Percentiles rank a stretch among this genome's conserved stretches.
phyloP scores from a whole-genome alignment of 371 early-diverging fungal species.

The Mucor irregularis region DNA sequence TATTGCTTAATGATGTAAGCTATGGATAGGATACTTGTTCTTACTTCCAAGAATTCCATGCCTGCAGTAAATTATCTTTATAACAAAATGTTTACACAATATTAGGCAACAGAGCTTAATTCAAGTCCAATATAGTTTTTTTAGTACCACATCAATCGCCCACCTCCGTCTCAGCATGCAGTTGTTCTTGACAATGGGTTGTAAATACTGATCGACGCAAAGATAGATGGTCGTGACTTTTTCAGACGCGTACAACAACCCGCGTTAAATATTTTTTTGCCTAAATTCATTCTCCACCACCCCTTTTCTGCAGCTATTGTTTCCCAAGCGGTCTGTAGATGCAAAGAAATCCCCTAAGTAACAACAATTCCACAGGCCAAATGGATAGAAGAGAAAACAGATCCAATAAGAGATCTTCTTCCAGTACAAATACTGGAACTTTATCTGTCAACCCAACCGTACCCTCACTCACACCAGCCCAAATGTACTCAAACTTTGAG shows the following conservation, averaged over 20 bases:
- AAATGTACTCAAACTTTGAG: slow-evolving; percentile 75
- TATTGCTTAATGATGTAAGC: no score
- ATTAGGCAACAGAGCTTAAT: no score
- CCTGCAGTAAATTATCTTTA: no score
- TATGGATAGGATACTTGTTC: no score
- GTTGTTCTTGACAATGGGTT: no score
- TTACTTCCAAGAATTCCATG: no score
- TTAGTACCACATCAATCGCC: no score
- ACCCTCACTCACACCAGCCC: slow-evolving; percentile 40
- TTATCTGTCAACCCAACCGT: slow-evolving; percentile 6
- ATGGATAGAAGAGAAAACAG: neutral
- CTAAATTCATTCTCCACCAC: neutral
- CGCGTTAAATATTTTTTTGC: neutral
- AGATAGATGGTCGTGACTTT: neutral
- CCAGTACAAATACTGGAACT: neutral
- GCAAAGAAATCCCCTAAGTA: slow-evolving; percentile 3
- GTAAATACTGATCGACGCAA: no score
- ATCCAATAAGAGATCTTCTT: neutral
- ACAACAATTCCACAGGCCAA: neutral
- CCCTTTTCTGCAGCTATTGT: neutral
- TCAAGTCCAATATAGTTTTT: no score
- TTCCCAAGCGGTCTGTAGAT: neutral
- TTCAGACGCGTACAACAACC: neutral
- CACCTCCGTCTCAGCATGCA: no score
- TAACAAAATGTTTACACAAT: no score